Conservation (phyloP, 2,329 filamentous ascomycete genomes). For the Cladosporium sphaerospermum region DNA sequence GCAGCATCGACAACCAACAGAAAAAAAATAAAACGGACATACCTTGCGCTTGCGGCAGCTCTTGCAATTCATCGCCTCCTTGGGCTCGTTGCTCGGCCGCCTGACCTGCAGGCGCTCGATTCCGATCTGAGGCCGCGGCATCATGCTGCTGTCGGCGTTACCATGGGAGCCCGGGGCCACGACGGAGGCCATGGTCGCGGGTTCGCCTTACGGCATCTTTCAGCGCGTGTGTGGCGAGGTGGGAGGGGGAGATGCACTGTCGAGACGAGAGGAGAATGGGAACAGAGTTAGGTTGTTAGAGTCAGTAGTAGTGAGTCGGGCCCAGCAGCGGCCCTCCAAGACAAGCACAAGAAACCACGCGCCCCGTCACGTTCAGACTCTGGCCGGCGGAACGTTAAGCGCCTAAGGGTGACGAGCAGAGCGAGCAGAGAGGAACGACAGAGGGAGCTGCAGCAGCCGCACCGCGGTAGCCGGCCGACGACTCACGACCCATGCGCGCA, state of each 20-base stretch:
- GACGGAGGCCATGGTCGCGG: slow-evolving; percentile 13
- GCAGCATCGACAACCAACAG: neutral
- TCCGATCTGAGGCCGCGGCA: slow-evolving; percentile 71
- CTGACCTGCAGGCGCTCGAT: slow-evolving; percentile 72
- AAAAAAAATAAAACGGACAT: slow-evolving; percentile 20
- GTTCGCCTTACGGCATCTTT: slow-evolving; percentile 8
- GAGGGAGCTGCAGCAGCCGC: neutral
- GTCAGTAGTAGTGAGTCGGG: neutral
- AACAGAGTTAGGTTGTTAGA: neutral
- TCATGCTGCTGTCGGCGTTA: slow-evolving; percentile 31
- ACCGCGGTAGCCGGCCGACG: neutral
- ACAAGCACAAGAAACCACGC: neutral
- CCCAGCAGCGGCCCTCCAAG: neutral
- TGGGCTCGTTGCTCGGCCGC: slow-evolving; percentile 66
- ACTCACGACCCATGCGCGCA: neutral
- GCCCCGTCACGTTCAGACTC: slow-evolving; percentile 9
- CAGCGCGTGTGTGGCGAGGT: neutral
- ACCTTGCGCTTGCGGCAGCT: slow-evolving; percentile 91
- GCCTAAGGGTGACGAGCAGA: neutral
- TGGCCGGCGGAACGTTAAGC: slow-evolving; percentile 11
- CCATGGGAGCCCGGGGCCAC: slow-evolving; percentile 11
- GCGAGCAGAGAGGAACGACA: neutral
- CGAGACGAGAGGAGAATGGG: neutral
- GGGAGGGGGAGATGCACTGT: neutral
- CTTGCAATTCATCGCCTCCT: slow-evolving; percentile 94